Evolutionary conservation across 306 rosid species (phyloP), one percentile per base, ranked within the genome.

Genomic region (Geum urbanum): DNA sequence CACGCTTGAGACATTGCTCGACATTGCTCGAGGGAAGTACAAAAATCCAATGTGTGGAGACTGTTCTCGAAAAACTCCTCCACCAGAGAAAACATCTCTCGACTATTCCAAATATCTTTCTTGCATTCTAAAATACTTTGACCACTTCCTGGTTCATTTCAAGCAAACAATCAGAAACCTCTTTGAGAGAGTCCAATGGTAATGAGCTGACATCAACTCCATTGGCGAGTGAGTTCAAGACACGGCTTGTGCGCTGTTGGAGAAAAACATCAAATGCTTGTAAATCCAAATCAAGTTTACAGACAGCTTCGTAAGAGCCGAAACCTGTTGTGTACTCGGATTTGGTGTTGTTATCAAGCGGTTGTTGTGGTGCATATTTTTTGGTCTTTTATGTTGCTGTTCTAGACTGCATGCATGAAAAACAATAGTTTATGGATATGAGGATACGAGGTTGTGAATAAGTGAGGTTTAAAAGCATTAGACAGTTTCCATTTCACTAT

Each of bases 101-200:
- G 71, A 72, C 81, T 85, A 27, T 82, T 84, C 89, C 86, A 87
- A 63, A 94, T 78, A 73, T 91, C 97, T 76, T 81, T 75, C 75
- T 81, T 76, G 83, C 88, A 72, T 12, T 89, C 92, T 5, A 94
- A 80, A 78, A 90, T 53, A 88, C 78, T 44, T 72, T 82, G 47
- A 86, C 90, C 41, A 83, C 98, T 57, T 86, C 96, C 77, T 82
- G 91, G 67, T 90, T 87, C 94, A 84, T 87, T 22, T 91, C 96
- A 43, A 85, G 88, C 63, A 87, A 73, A 75, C 84, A 81, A 39
- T 86, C 94, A 9, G 95, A 79, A 51, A 88, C 84, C 76, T 86
- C 97, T 60, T 77, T 82, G 15, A 92, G 85, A 0, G 92, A 89
- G 60, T 80, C 90, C 37, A 94, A 63, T 0, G 98, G 84, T 47